phyloP scores from a whole-genome alignment of 306 rosid species.

The Corylus americana region DNA sequence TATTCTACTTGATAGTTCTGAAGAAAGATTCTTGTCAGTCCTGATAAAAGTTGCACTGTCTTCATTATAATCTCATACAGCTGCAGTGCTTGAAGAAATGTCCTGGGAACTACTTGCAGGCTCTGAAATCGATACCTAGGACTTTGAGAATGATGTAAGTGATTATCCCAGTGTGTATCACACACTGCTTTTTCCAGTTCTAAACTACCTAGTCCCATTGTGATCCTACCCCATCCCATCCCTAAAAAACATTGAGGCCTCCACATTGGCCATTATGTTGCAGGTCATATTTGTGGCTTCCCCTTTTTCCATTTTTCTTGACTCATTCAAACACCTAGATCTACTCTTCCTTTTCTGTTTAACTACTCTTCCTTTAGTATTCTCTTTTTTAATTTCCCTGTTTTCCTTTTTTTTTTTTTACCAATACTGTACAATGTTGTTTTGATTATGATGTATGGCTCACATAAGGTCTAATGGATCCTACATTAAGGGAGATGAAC shows the following conservation, averaged over 20 bases:
- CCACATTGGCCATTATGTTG: too few species aligned
- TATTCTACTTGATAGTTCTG: conserved; percentile 4
- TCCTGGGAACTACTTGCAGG: conserved; percentile 85
- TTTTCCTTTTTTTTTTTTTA: too few species aligned
- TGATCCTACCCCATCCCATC: too few species aligned
- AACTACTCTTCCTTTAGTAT: too few species aligned
- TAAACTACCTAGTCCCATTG: too few species aligned
- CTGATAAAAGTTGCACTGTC: background rate
- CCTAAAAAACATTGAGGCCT: too few species aligned
- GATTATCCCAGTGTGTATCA: conserved; percentile 5
- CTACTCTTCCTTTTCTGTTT: too few species aligned
- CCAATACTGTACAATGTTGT: background rate
- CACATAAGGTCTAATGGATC: background rate
- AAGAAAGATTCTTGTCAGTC: background rate
- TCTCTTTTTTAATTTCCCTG: too few species aligned
- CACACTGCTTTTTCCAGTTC: background rate
- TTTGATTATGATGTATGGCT: background rate
- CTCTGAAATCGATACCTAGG: conserved; percentile 85
- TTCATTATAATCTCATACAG: conserved; percentile 47
- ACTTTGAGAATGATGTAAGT: conserved; percentile 98
- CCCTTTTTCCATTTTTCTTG: too few species aligned
- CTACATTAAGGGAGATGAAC: background rate
- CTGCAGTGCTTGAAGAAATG: conserved; percentile 76
- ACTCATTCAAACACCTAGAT: too few species aligned
- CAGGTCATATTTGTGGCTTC: too few species aligned